Percentiles rank a stretch among this genome's conserved stretches.
Evolutionary conservation across 768 basidiomycete species (phyloP).

Genomic region (Dictyophora rubrovolvata): DNA sequence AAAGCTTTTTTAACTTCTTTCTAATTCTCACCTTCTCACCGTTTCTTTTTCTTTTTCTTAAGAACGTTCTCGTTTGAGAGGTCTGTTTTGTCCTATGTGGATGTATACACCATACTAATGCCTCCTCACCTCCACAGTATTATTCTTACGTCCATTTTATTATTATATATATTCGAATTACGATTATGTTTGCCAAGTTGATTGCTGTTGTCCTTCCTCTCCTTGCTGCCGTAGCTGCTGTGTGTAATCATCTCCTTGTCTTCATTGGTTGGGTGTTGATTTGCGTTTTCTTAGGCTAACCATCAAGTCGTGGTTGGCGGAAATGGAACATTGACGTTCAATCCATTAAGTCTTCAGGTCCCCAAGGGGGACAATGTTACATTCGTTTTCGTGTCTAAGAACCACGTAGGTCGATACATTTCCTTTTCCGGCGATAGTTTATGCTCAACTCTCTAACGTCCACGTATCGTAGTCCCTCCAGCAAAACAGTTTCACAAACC

Average conservation of each 20-base stretch:
- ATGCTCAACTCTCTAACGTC: too few relatives aligned
- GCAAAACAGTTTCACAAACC: slow-evolving; percentile 16
- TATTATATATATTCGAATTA: too few relatives aligned
- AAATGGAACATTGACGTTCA: slow-evolving; percentile 1
- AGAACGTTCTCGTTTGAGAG: too few relatives aligned
- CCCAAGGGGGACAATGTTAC: not conserved
- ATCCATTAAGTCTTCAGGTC: slow-evolving; percentile 15
- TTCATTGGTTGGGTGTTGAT: not conserved
- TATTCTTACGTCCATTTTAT: too few relatives aligned
- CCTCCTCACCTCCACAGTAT: too few relatives aligned
- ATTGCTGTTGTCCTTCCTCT: not conserved
- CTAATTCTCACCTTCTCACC: too few relatives aligned
- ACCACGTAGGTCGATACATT: not conserved
- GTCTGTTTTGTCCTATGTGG: too few relatives aligned
- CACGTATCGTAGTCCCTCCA: not conserved
- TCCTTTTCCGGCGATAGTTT: not conserved
- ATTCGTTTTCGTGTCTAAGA: not conserved
- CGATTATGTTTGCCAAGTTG: not conserved
- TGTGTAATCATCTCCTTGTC: not conserved
- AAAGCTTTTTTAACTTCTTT: too few relatives aligned
- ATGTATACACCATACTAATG: too few relatives aligned
- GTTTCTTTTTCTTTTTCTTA: too few relatives aligned
- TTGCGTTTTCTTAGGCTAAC: not conserved
- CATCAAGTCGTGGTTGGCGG: not conserved
- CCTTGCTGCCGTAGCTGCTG: not conserved